Evolutionary conservation across 2,329 filamentous ascomycete species (phyloP).

Genomic region (Sclerotinia minor): DNA sequence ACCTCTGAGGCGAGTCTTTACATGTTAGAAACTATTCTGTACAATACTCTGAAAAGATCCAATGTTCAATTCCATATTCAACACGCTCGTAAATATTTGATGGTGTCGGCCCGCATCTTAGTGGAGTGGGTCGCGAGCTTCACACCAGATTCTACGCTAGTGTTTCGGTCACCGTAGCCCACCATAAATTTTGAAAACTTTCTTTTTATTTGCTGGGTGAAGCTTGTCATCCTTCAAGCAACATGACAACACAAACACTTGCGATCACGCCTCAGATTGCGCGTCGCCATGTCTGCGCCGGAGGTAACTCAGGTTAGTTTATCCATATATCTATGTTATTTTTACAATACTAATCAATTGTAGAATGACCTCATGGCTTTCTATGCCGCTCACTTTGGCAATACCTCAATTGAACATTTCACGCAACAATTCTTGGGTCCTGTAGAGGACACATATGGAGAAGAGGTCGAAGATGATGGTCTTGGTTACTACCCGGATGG

Average conservation of each 20-base stretch:
- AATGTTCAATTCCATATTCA: neutral
- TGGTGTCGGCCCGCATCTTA: neutral
- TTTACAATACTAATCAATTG: neutral
- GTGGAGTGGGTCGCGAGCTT: neutral
- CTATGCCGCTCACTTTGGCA: constrained; percentile 38
- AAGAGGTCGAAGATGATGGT: constrained; percentile 58
- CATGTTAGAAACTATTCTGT: neutral
- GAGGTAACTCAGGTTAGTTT: constrained; percentile 18
- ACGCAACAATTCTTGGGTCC: constrained; percentile 47
- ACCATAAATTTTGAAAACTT: constrained; percentile 20
- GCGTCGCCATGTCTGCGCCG: constrained; percentile 23
- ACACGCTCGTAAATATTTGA: neutral
- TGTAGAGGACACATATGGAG: constrained; percentile 51
- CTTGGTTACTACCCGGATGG: constrained; percentile 87
- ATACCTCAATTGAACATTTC: constrained; percentile 55
- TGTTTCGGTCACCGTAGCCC: constrained; percentile 11
- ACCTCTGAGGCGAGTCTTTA: no score
- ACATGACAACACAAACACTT: constrained; percentile 3
- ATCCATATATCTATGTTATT: neutral
- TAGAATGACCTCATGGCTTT: constrained; percentile 39
- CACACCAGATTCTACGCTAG: constrained; percentile 3
- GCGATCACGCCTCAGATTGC: constrained; percentile 1
- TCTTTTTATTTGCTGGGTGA: neutral
- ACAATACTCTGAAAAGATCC: no score
- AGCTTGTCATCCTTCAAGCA: constrained; percentile 10